A percentile compares a stretch with the other conserved stretches of the same genome.
phyloP scores from a whole-genome alignment of 768 basidiomycete species.

The Mycena maculata region DNA sequence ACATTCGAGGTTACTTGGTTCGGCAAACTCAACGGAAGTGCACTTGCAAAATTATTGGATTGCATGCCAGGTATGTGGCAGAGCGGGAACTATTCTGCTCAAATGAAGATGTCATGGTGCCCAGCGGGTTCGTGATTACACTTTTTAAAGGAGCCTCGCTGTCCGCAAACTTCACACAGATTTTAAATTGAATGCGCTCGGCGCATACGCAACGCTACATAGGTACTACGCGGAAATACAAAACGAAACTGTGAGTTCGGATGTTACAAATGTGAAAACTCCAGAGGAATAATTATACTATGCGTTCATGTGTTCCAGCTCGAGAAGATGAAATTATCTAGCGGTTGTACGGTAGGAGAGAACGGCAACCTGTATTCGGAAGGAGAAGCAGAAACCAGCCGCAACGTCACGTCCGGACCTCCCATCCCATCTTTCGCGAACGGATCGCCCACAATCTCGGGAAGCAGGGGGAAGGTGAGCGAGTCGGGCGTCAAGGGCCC shows the following conservation, averaged over 20 bases:
- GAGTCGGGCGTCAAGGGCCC: constrained; percentile 41
- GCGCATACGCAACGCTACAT: too few relatives aligned
- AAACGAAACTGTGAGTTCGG: constrained; percentile 9
- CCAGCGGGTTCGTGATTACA: too few relatives aligned
- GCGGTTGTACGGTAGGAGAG: constrained; percentile 16
- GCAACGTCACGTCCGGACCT: constrained; percentile 23
- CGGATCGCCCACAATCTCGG: constrained; percentile 32
- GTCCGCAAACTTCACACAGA: too few relatives aligned
- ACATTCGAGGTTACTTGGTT: too few relatives aligned
- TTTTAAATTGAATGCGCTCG: too few relatives aligned
- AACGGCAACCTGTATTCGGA: constrained; percentile 22
- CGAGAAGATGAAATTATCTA: constrained; percentile 25
- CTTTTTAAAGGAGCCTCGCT: too few relatives aligned
- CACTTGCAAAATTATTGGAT: too few relatives aligned
- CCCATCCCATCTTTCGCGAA: constrained; percentile 32
- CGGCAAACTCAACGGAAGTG: too few relatives aligned
- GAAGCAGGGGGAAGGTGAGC: constrained; percentile 29
- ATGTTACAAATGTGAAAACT: constrained; percentile 14
- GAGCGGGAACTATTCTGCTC: too few relatives aligned
- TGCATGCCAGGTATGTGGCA: too few relatives aligned
- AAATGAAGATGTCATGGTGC: too few relatives aligned
- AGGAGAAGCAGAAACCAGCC: constrained; percentile 30
- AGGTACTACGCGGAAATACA: constrained; percentile 2
- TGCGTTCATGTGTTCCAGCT: constrained; percentile 15
- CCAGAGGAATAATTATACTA: not conserved